Percentiles rank a stretch among this genome's conserved stretches.
These are phyloP conservation scores for Rhizopus sp. DNA, from an alignment of 371 early-diverging fungal genomes.

Conservation along the genomic window DNA sequence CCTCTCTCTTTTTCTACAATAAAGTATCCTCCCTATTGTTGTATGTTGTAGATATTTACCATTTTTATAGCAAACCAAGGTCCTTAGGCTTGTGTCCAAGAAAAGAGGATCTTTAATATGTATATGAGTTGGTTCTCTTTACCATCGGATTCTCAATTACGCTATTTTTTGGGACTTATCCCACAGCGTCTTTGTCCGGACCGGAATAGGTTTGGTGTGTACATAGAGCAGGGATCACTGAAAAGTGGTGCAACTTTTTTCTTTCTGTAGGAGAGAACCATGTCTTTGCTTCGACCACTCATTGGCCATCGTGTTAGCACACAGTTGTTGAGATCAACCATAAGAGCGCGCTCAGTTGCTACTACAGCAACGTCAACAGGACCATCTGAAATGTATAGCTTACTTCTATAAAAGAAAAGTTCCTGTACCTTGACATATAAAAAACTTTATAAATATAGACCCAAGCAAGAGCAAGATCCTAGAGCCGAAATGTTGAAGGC, in stretches of 20 bases:
- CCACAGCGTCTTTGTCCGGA: neutral
- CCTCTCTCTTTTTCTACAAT: neutral
- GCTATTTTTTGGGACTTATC: too few relatives aligned
- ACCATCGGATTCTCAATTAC: neutral
- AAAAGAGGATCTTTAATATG: slow-evolving; percentile 7
- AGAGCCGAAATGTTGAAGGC: slow-evolving; percentile 56
- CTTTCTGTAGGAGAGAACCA: neutral
- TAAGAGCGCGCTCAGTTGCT: neutral
- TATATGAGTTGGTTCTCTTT: neutral
- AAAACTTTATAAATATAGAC: neutral
- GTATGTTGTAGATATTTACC: neutral
- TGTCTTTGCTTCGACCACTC: slow-evolving; percentile 5
- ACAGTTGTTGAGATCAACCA: neutral
- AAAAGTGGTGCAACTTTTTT: neutral
- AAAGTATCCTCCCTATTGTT: neutral
- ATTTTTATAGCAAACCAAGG: slow-evolving; percentile 9
- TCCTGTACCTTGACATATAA: neutral
- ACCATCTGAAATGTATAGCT: neutral
- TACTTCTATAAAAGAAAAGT: neutral
- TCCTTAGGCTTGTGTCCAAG: slow-evolving; percentile 10
- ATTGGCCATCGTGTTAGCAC: neutral
- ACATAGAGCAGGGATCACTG: neutral
- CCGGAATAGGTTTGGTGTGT: neutral
- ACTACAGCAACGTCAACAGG: neutral
- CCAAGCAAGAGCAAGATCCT: slow-evolving; percentile 15